phyloP scores from a whole-genome alignment of 2,329 filamentous ascomycete genomes.

The Colletotrichum liriopes region DNA sequence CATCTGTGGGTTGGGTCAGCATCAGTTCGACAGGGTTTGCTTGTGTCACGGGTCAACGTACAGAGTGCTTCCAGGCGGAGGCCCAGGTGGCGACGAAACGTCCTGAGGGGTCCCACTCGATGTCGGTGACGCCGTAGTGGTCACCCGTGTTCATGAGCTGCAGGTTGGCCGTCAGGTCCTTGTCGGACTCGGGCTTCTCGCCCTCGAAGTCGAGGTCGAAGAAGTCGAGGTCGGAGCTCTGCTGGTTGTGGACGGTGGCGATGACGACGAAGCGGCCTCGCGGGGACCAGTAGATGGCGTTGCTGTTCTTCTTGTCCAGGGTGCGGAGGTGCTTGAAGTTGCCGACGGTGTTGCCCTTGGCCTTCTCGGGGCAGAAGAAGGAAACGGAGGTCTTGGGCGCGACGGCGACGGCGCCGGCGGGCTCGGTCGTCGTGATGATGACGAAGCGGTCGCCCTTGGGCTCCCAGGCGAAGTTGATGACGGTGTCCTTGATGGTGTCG shows the following conservation, averaged over 20 bases:
- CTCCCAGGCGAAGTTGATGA: slow-evolving; percentile 99
- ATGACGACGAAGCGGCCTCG: slow-evolving; percentile 95
- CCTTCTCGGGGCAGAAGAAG: slow-evolving; percentile 97
- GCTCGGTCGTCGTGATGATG: slow-evolving; percentile 94
- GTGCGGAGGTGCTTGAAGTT: slow-evolving; percentile 98
- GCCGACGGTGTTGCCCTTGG: slow-evolving; percentile 83
- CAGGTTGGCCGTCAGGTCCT: slow-evolving; percentile 94
- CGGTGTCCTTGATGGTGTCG: slow-evolving; percentile 97
- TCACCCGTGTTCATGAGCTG: slow-evolving; percentile 95
- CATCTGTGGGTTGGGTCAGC: slow-evolving; percentile 74
- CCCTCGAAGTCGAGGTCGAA: slow-evolving; percentile 98
- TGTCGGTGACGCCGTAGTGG: slow-evolving; percentile 97
- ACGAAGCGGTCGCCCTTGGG: slow-evolving; percentile 98
- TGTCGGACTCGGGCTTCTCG: slow-evolving; percentile 92
- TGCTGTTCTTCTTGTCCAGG: slow-evolving; percentile 99
- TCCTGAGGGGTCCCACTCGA: slow-evolving; percentile 98
- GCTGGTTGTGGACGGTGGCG: slow-evolving; percentile 91
- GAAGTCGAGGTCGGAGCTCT: slow-evolving; percentile 97
- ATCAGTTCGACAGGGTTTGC: neutral
- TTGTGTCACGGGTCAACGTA: slow-evolving; percentile 67
- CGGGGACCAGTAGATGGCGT: slow-evolving; percentile 99
- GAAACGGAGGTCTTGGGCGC: slow-evolving; percentile 94
- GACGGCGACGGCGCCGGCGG: slow-evolving; percentile 82
- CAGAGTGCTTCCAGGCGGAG: slow-evolving; percentile 94
- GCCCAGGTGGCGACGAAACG: slow-evolving; percentile 95